Evolutionary conservation across 2,329 filamentous ascomycete genomes (phyloP), one percentile per base, ranked within the genome.

Genomic region (Paecilomyces niveus): DNA sequence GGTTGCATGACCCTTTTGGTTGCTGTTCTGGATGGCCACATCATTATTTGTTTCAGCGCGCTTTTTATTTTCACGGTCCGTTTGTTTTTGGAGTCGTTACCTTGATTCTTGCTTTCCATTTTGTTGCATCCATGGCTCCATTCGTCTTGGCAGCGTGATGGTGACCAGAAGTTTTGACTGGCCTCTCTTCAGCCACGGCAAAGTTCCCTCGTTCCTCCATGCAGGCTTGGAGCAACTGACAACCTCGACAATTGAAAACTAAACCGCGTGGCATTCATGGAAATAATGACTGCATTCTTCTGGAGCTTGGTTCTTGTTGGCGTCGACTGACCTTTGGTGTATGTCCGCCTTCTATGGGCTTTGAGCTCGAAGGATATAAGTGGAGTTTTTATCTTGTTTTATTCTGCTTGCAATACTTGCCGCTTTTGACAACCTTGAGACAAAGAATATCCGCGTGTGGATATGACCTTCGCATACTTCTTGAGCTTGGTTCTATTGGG

Each of bases 301-400:
- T 58, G 54, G 26, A 54, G 33, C 51, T 55, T 55, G 52, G 52
- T 33, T 59, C 29, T 39, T 45, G 9, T 58, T 54, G 35, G 51
- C 54, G 60, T 61, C 54, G 60, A 61, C 60, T 61, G 53, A 61
- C 59, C 39, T 18, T 53, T 39, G 57, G 57, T 57, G 59, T 59
- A 57, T 61, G 59, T 61, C 59, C 57, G 51, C 53, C 54, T 45
- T 32, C 26, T 54, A 21, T 21, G 35, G 31, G 54, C 54, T 55
- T 55, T 45, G 54, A 55, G 54, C 2, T 54, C 52, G 52, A 15
- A 22, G 24, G 11, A 13, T 4, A 29, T 5, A 29, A 4, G 26
- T 3, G 26, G 26, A 29, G 26, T 29, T 29, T 29, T 29, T 4
- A 29, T 29, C 26, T 26, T 29, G 26, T 29, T 29, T 29, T 29